Percentiles rank a stretch among this genome's conserved stretches.
phyloP scores from a whole-genome alignment of 805 yeast species.

The Wickerhamiella musiphila region DNA sequence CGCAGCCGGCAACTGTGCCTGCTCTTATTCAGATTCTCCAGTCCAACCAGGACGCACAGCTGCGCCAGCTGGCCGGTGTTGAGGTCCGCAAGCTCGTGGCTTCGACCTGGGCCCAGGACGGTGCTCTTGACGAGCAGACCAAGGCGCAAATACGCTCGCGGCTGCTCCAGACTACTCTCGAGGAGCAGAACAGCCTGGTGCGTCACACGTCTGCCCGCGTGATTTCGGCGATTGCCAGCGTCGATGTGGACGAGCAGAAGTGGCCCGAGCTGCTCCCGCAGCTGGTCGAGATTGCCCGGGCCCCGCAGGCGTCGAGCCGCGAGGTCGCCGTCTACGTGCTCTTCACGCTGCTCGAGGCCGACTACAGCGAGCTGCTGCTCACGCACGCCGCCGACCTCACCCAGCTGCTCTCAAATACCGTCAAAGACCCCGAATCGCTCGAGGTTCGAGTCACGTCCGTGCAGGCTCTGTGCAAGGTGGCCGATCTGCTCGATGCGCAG shows the following conservation, averaged over 20 bases:
- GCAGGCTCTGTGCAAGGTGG: slow-evolving; percentile 47
- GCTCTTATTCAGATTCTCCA: slow-evolving; percentile 70
- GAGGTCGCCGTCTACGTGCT: slow-evolving; percentile 75
- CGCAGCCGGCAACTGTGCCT: slow-evolving; percentile 55
- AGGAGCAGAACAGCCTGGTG: slow-evolving; percentile 43
- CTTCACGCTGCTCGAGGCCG: slow-evolving; percentile 51
- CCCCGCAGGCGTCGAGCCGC: slow-evolving; percentile 38
- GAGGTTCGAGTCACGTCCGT: slow-evolving; percentile 73
- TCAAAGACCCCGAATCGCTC: slow-evolving; percentile 40
- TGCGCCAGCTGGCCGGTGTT: slow-evolving; percentile 88
- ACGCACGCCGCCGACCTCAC: slow-evolving; percentile 42
- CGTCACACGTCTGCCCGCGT: slow-evolving; percentile 85
- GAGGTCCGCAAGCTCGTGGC: slow-evolving; percentile 76
- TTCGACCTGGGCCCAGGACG: slow-evolving; percentile 40
- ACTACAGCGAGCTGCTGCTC: slow-evolving; percentile 11
- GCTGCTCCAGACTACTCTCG: slow-evolving; percentile 50
- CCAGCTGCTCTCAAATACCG: slow-evolving; percentile 48
- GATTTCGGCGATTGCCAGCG: slow-evolving; percentile 66
- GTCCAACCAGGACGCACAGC: slow-evolving; percentile 45
- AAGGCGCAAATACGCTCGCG: slow-evolving; percentile 50
- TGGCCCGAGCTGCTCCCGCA: slow-evolving; percentile 70
- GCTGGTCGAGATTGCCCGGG: slow-evolving; percentile 50
- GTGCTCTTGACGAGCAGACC: slow-evolving; percentile 28
- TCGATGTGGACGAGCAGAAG: slow-evolving; percentile 45
- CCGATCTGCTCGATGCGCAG: slow-evolving; percentile 40